Evolutionary conservation across 1,139 yeast genomes (phyloP), one percentile per base, ranked within the genome.

Genomic region (Yamadazyma siamensis): DNA sequence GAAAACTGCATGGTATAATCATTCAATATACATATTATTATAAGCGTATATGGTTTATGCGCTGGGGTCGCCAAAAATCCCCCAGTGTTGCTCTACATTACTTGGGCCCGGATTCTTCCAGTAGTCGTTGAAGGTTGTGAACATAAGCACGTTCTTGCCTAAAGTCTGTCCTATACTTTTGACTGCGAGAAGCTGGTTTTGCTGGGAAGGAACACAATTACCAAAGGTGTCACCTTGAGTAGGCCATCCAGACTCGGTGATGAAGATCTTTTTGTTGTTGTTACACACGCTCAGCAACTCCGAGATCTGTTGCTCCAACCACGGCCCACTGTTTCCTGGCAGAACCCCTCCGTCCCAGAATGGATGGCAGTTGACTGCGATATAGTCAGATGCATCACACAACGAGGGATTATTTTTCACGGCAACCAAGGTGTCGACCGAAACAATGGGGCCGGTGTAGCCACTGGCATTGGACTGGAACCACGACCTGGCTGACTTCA

Each of bases 211-310:
- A 34, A 81, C 79, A 50, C 87, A 83, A 39, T 59, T 66, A 55
- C 87, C 87, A 50, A 65, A 71, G 35, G 75, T 59, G 46, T 73
- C 62, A 57, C 91, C 91, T 49, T 71, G 56, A 28, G 82, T 75
- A 50, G 94, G 94, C 91, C 91, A 83, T 34, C 94, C 94, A 33
- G 87, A 72, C 63, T 83, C 94, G 30, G 84, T 75, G 47, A 82
- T 76, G 46, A 80, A 59, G 31, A 80, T 75, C 23, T 55, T 46
- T 61, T 82, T 80, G 34, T 59, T 47, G 47, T 75, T 71, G 47
- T 76, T 77, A 69, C 91, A 83, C 32, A 78, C 78, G 43, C 72
- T 57, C 60, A 75, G 68, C 49, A 83, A 83, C 56, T 77, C 67
- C 49, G 77, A 67, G 50, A 83, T 79, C 63, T 81, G 88, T 42